Conservation (phyloP, 164 flowering plant genomes). For the Liquidambar formosana region DNA sequence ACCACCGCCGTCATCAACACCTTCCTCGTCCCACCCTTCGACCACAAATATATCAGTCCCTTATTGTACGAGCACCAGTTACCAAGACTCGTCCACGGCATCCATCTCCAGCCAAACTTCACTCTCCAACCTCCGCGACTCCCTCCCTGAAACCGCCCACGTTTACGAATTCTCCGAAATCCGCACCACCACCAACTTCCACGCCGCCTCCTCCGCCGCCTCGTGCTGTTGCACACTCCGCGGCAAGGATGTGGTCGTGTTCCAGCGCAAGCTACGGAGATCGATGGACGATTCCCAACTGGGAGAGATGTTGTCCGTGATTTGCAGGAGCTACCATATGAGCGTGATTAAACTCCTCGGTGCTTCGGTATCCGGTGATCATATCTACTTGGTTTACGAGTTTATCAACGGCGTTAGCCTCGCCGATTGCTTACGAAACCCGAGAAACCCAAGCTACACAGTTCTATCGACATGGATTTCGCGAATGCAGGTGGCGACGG, state of each 20-base stretch:
- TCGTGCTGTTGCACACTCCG: conserved; percentile 51
- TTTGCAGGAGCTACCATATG: conserved; percentile 58
- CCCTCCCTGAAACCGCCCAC: conserved; percentile 49
- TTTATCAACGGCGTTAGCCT: conserved; percentile 61
- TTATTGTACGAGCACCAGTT: conserved; percentile 19
- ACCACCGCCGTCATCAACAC: too few species aligned
- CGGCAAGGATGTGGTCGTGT: conserved; percentile 43
- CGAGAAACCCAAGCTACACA: conserved; percentile 60
- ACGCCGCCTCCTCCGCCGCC: conserved; percentile 41
- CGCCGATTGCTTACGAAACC: conserved; percentile 57
- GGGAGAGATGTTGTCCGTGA: conserved; percentile 19
- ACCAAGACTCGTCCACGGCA: conserved; percentile 22
- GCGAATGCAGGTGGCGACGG: conserved; percentile 77
- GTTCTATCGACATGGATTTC: conserved; percentile 71
- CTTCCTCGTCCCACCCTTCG: conserved; percentile 11
- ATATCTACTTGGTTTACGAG: conserved; percentile 78
- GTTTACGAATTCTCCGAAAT: conserved; percentile 54
- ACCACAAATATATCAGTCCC: not conserved
- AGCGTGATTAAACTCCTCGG: conserved; percentile 72
- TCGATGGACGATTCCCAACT: conserved; percentile 14
- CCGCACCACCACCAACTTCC: conserved; percentile 64
- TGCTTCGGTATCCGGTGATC: conserved; percentile 57
- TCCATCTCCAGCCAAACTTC: conserved; percentile 34
- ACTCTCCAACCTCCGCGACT: conserved; percentile 37
- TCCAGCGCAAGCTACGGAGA: conserved; percentile 47